Evolutionary conservation across 2,329 filamentous ascomycete species (phyloP).

Genomic region (Fusarium penzigii): DNA sequence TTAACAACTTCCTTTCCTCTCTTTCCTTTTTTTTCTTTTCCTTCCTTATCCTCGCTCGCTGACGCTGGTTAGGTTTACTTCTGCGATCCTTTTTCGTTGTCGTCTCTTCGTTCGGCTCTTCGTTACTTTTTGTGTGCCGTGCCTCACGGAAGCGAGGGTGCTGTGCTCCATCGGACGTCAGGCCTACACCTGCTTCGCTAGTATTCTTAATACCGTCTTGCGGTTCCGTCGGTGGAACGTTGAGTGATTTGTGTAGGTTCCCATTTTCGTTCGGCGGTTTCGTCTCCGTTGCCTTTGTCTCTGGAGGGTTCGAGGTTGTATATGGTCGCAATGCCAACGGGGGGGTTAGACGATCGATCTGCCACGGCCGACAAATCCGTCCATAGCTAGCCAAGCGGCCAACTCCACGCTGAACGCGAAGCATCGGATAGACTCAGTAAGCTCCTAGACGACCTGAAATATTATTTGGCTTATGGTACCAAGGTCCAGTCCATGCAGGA

Average conservation of each 20-base stretch:
- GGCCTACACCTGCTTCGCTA: no score
- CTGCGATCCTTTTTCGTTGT: no score
- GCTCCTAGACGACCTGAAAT: constrained; percentile 3
- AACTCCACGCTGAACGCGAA: constrained; percentile 26
- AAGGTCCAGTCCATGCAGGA: no score
- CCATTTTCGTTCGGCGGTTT: background rate
- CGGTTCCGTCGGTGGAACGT: no score
- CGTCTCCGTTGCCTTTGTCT: background rate
- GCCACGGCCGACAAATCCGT: constrained; percentile 6
- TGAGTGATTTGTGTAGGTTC: background rate
- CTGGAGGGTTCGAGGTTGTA: background rate
- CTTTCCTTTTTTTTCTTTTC: no score
- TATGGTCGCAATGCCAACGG: constrained; percentile 16
- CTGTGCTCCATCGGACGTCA: background rate
- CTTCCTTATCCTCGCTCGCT: background rate
- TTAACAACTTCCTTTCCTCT: background rate
- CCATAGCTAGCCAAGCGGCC: constrained; percentile 17
- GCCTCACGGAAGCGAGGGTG: background rate
- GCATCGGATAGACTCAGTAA: constrained; percentile 25
- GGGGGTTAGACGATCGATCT: constrained; percentile 8
- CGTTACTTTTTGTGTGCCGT: background rate
- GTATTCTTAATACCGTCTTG: no score
- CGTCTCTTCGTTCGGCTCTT: background rate
- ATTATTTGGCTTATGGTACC: no score
- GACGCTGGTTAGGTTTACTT: no score